Conservation (phyloP, 2,329 filamentous ascomycete species). For the Gnomoniopsis sp. region DNA sequence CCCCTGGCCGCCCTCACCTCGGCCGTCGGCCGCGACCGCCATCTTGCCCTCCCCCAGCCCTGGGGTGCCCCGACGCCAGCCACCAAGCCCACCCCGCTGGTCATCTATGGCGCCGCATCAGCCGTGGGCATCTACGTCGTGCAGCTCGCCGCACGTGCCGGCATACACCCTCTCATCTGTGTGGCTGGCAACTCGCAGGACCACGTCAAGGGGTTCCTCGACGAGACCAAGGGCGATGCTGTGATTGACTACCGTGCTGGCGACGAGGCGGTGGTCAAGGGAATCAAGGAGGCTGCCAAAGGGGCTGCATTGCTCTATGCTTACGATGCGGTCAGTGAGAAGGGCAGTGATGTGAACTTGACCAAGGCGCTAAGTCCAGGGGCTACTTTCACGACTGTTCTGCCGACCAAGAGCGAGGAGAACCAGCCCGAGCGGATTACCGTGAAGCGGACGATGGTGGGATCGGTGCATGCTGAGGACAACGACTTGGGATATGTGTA, state of each 20-base stretch:
- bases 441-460: slow-evolving; percentile 24
- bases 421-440: slow-evolving; percentile 25
- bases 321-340: slow-evolving; percentile 56
- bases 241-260: slow-evolving; percentile 60
- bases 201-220: slow-evolving; percentile 51
- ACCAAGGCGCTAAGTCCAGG: slow-evolving; percentile 37
- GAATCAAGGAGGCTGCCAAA: slow-evolving; percentile 40
- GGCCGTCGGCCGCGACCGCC: slow-evolving; percentile 34
- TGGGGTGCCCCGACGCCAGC: slow-evolving; percentile 23
- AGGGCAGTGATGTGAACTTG: slow-evolving; percentile 44
- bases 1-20: slow-evolving; percentile 42
- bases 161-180: slow-evolving; percentile 60
- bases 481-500: slow-evolving; percentile 31
- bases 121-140: slow-evolving; percentile 57
- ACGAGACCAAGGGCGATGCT: slow-evolving; percentile 50
- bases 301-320: slow-evolving; percentile 44
- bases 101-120: slow-evolving; percentile 54
- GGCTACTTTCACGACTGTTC: slow-evolving; percentile 36
- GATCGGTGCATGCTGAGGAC: slow-evolving; percentile 29
- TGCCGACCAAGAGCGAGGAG: slow-evolving; percentile 28
- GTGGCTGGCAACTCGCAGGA: slow-evolving; percentile 51
- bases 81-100: slow-evolving; percentile 26
- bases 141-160: slow-evolving; percentile 50
- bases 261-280: slow-evolving; percentile 45
- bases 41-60: slow-evolving; percentile 36